A percentile compares a stretch with the other conserved stretches of the same genome.
These are phyloP conservation scores for Leccinum pellstonianum DNA, from an alignment of 768 basidiomycete species.

Conservation along the genomic window DNA sequence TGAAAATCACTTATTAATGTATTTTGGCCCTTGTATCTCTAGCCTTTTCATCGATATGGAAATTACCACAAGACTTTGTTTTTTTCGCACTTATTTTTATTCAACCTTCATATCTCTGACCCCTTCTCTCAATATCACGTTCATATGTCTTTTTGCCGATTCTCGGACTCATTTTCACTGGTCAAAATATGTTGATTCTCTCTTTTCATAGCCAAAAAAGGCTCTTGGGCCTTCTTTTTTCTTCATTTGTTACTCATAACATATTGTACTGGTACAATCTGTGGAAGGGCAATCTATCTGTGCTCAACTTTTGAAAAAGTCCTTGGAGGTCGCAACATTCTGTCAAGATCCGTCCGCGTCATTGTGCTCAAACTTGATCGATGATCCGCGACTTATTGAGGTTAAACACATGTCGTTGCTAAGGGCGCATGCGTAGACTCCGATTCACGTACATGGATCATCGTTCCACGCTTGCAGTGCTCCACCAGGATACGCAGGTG, in stretches of 20 bases:
- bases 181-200: background rate
- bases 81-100: background rate
- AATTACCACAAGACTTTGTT: background rate
- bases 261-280: conserved; percentile 2
- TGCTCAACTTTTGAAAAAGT: background rate
- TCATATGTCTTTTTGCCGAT: background rate
- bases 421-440: too few relatives aligned
- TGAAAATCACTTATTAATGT: conserved; percentile 3
- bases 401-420: background rate
- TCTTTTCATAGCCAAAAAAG: background rate
- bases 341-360: background rate
- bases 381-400: background rate
- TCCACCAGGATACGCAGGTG: too few relatives aligned
- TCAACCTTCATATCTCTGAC: background rate
- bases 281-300: conserved; percentile 1
- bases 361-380: background rate
- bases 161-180: background rate
- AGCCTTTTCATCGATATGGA: conserved; percentile 11
- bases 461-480: too few relatives aligned
- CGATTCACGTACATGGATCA: too few relatives aligned
- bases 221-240: background rate
- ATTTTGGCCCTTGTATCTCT: conserved; percentile 11
- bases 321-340: background rate
- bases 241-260: background rate
- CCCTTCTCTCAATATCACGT: background rate